Conservation (phyloP, 2,329 filamentous ascomycete species). For the Aspergillus sp. region DNA sequence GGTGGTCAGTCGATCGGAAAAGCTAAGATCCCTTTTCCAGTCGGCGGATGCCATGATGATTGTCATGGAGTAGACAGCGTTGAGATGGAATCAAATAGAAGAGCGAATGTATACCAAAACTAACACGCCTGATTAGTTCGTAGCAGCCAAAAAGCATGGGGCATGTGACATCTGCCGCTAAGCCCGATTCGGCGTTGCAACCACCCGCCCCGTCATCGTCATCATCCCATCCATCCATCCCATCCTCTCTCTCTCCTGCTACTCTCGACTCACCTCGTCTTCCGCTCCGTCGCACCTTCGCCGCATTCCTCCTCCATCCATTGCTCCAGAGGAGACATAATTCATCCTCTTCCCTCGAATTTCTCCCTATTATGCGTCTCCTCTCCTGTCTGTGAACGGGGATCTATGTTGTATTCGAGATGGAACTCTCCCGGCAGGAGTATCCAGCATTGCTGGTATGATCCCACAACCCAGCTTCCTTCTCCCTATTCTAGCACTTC, state of each 20-base stretch:
- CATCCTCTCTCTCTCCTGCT: not conserved
- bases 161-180: not conserved
- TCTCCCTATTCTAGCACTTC: not conserved
- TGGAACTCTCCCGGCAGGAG: conserved; percentile 80
- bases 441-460: conserved; percentile 94
- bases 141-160: not conserved
- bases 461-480: not conserved
- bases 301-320: conserved; percentile 2
- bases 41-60: conserved; percentile 39
- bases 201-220: not conserved
- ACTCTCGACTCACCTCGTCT: not conserved
- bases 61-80: too few relatives aligned
- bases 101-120: not conserved
- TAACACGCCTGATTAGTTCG: not conserved
- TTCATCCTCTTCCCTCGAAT: conserved; percentile 13
- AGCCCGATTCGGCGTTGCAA: not conserved
- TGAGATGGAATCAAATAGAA: not conserved
- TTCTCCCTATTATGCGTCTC: conserved; percentile 32
- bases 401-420: conserved; percentile 38
- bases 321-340: not conserved
- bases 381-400: conserved; percentile 15
- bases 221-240: not conserved
- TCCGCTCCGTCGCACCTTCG: not conserved
- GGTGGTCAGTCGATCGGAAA: conserved; percentile 60
- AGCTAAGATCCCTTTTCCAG: conserved; percentile 56